Base-by-base conservation (phyloP, 1,284 basidiomycete genomes). In the Takashimella koratensis region DNA sequence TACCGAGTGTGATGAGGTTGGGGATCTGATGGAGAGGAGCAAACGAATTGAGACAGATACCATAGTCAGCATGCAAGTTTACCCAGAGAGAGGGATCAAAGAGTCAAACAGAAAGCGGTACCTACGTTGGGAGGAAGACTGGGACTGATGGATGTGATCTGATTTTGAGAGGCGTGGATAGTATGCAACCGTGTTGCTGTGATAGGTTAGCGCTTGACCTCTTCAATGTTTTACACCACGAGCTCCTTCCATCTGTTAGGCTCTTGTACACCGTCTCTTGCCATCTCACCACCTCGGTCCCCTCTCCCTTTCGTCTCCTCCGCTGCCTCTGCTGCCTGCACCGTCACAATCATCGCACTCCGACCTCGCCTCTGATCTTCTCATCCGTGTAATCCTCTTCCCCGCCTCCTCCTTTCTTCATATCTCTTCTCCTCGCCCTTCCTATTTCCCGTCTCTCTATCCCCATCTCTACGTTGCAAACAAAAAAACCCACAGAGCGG, bases 131-230 rank as follows among this genome's bases (percentile, higher is more conserved):
- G 63, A 3, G 74, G 57, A 49, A 77, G 60, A 19, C 73, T 72
- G 22, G 73, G 71, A 62, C 89, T 87, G 47, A 99, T 84, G 6
- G 84, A 84, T 58, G 85, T 80, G 78, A 99, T 88, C 58, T 91
- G 86, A 76, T 99, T 99, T 80, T 97, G 90, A 55, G 94, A 96
- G 53, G 96, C 82, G 80, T 98, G 95, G 73, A 99, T 89, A 58
- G 87, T 83, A 43, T 66, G 63, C 55, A 77, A 82, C 90, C 96
- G 76, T 87, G 90, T 79, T 86, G 91, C 79, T 97, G 88, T 86
- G n/a, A n/a, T n/a, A n/a, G n/a, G n/a, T n/a, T n/a, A n/a, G n/a
- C n/a, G n/a, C n/a, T n/a, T n/a, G n/a, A n/a, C n/a, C n/a, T n/a
- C n/a, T n/a, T n/a, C n/a, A n/a, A n/a, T n/a, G n/a, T n/a, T n/a